Evolutionary conservation across 2,329 filamentous ascomycete species (phyloP).

Genomic region (Parascedosporium putredinis): DNA sequence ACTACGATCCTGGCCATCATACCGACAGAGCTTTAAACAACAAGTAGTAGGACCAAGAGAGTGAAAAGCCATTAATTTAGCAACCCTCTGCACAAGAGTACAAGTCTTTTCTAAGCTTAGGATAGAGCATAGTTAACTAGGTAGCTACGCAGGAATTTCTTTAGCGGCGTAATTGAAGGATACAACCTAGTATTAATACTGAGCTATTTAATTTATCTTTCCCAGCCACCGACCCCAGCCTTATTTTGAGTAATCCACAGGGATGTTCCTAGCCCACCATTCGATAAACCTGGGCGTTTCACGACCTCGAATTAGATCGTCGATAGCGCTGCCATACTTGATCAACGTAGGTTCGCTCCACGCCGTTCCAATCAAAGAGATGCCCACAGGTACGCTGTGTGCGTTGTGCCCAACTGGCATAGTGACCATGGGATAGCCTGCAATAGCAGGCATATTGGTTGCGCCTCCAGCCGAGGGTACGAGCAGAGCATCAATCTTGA

Average conservation of each 20-base stretch:
- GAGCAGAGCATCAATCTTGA: constrained; percentile 48
- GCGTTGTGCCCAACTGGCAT: constrained; percentile 50
- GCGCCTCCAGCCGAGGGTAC: constrained; percentile 56
- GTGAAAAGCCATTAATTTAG: no score
- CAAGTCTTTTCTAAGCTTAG: no score
- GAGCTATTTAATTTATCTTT: no score
- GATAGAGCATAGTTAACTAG: no score
- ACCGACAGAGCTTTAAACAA: no score
- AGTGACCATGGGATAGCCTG: constrained; percentile 64
- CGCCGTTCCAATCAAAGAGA: constrained; percentile 48
- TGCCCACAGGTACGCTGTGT: constrained; percentile 49
- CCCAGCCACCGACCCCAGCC: no score
- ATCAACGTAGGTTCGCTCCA: constrained; percentile 49
- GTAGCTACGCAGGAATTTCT: no score
- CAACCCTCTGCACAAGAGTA: no score
- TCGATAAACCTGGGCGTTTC: not conserved
- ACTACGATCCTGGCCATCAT: no score
- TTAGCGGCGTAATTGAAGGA: no score
- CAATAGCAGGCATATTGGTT: constrained; percentile 62
- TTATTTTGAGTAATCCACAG: not conserved
- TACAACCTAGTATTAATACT: no score
- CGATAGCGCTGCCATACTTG: constrained; percentile 52
- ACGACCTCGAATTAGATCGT: constrained; percentile 34
- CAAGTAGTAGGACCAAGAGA: no score
- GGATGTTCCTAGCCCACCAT: not conserved